Base-by-base conservation (phyloP, 2,329 filamentous ascomycete species). In the Mycosphaerelloides madeirae region DNA sequence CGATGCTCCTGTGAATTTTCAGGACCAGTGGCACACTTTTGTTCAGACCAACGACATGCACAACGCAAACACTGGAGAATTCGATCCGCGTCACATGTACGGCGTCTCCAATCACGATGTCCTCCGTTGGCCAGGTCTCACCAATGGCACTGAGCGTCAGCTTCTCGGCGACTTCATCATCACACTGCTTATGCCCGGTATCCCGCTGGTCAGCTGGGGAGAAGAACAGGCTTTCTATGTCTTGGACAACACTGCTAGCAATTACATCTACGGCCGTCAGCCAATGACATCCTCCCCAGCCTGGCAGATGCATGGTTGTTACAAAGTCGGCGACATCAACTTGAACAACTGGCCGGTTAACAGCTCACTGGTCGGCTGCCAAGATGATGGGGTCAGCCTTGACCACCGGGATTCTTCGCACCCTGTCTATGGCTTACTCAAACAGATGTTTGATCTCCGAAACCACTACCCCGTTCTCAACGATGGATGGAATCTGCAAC, bases 191-290 rank as follows among this genome's bases (percentile, higher is more conserved):
- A 69, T 83, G 58, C 80, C 80, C 1, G 80, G 80, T 13, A 79
- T 82, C 22, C 77, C 80, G 0, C 59, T 80, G 22, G 63, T 81
- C 13, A 70, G 77, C 13, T 84, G 78, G 76, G 80, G 81, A 14
- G 81, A 84, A 57, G 81, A 84, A 56, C 81, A 84, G 62, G 76
- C 75, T 0, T 80, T 79, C 49, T 83, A 83, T 53, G 66, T 81
- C 1, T 64, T 83, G 2, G 81, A 84, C 57, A 81, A 77, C 46
- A 81, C 80, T 1, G 80, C 80, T 3, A 66, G 68, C 45, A 83
- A 84, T 55, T 84, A 84, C 56, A 72, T 84, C 32, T 84, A 79
- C 57, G 81, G 81, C 15, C 75, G 81, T 53, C 77, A 80, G 57
- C 66, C 81, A 2, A 82, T 84, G 74, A 75, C 76, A 7, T 72